A percentile compares a stretch with the other conserved stretches of the same genome.
Evolutionary conservation across 2,329 filamentous ascomycete genomes (phyloP).

Genomic region (Lasiodiplodia sp.): DNA sequence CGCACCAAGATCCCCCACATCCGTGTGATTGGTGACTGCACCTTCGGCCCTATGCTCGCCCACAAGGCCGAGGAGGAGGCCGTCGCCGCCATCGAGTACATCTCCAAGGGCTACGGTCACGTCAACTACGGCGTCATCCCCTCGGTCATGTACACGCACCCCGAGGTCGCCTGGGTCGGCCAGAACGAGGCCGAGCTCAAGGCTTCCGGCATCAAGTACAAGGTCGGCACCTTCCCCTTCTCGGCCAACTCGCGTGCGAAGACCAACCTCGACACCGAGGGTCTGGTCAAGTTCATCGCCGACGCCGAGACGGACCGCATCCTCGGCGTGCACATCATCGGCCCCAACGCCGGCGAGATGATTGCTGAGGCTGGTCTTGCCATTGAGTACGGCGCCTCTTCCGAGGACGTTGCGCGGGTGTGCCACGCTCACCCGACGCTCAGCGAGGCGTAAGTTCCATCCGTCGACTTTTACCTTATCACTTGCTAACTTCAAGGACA

Average conservation of each 20-base stretch:
- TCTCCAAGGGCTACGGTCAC: constrained; percentile 96
- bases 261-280: constrained; percentile 96
- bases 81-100: constrained; percentile 93
- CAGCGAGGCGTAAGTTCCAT: constrained; percentile 71
- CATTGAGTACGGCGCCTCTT: constrained; percentile 94
- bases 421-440: constrained; percentile 97
- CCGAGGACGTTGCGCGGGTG: constrained; percentile 75
- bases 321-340: constrained; percentile 95
- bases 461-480: background rate
- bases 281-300: constrained; percentile 94
- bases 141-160: constrained; percentile 99
- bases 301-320: constrained; percentile 97
- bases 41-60: constrained; percentile 97
- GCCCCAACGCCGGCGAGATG: constrained; percentile 97
- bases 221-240: constrained; percentile 94
- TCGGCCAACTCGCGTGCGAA: constrained; percentile 97
- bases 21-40: constrained; percentile 93
- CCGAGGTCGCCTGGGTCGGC: constrained; percentile 97
- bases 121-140: constrained; percentile 99
- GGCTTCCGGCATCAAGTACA: constrained; percentile 87
- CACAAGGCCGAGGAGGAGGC: constrained; percentile 99
- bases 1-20: constrained; percentile 98
- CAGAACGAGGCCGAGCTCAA: constrained; percentile 98
- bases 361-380: constrained; percentile 96
- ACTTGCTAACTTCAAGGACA: background rate